These are phyloP conservation scores for Petunia axillaris DNA, from an alignment of 257 asterid genomes.

Conservation along the genomic window DNA sequence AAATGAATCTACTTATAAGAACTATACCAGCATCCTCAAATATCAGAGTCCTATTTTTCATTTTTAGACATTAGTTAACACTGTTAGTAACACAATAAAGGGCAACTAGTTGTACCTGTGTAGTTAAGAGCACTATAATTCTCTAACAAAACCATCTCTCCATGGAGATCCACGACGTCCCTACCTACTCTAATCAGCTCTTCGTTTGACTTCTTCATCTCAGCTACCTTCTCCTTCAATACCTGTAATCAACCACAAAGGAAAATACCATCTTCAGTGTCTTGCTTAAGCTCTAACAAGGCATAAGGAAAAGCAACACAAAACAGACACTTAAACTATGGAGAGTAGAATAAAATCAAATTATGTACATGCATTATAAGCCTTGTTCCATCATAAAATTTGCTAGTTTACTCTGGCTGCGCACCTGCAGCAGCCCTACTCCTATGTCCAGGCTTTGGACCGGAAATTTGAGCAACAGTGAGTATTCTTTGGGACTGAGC, in stretches of 20 bases:
- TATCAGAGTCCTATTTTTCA: background rate
- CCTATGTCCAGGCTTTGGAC: too few relatives aligned
- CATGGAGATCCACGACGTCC: slow-evolving; percentile 76
- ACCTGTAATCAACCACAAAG: slow-evolving; percentile 40
- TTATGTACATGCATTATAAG: too few relatives aligned
- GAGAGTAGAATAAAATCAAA: too few relatives aligned
- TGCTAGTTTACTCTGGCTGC: too few relatives aligned
- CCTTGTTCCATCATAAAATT: too few relatives aligned
- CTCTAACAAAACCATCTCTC: slow-evolving; percentile 83
- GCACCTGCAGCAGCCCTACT: too few relatives aligned
- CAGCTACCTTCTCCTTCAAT: slow-evolving; percentile 58
- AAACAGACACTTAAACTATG: background rate
- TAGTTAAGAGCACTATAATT: slow-evolving; percentile 90
- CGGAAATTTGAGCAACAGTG: too few relatives aligned
- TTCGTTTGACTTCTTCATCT: slow-evolving; percentile 45
- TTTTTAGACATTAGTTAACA: background rate
- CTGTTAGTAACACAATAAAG: background rate
- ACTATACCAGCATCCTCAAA: background rate
- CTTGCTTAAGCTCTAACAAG: background rate
- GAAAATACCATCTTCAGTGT: background rate
- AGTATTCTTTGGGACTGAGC: too few relatives aligned
- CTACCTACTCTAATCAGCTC: slow-evolving; percentile 65
- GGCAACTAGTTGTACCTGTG: slow-evolving; percentile 51
- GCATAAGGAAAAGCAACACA: background rate
- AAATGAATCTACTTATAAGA: too few relatives aligned